A percentile compares a stretch with the other conserved stretches of the same genome.
These are phyloP conservation scores for Saccharomyces hybrid DNA, from an alignment of 1,139 yeast genomes.

Conservation along the genomic window DNA sequence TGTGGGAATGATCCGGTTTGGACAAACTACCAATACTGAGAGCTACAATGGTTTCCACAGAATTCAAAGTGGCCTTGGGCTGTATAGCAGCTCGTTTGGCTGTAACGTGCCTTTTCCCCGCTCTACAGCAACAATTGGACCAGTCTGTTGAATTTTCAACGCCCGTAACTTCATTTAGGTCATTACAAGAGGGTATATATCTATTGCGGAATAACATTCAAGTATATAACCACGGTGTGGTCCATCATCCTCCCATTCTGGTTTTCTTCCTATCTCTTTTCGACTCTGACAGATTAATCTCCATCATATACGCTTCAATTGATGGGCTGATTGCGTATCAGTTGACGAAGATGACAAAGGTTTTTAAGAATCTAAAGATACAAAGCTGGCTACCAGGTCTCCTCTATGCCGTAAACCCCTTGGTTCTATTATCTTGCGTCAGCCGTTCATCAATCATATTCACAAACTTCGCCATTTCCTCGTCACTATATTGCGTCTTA, in stretches of 20 bases:
- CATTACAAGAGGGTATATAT: conserved; percentile 73
- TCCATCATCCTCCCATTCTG: conserved; percentile 75
- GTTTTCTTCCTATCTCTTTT: conserved; percentile 44
- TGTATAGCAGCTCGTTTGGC: conserved; percentile 10
- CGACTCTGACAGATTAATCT: conserved; percentile 20
- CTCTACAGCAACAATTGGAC: conserved; percentile 34
- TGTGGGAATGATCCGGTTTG: background rate
- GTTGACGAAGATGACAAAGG: conserved; percentile 32
- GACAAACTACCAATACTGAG: background rate
- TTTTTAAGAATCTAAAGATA: conserved; percentile 23
- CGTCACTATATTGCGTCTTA: conserved; percentile 43
- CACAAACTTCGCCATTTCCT: conserved; percentile 49
- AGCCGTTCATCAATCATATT: conserved; percentile 63
- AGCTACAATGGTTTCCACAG: background rate
- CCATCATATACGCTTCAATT: conserved; percentile 18
- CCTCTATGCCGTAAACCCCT: conserved; percentile 74
- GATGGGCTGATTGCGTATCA: conserved; percentile 38
- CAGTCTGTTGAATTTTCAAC: conserved; percentile 59
- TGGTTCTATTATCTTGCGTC: conserved; percentile 57
- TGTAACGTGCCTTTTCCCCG: conserved; percentile 21
- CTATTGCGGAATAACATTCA: conserved; percentile 52
- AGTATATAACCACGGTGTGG: conserved; percentile 78
- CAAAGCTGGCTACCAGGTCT: conserved; percentile 45
- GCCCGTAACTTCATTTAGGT: conserved; percentile 32
- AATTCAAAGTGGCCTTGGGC: background rate